Conservation (phyloP, 495 filamentous ascomycete genomes). For the Hypoxylon fuscum region DNA sequence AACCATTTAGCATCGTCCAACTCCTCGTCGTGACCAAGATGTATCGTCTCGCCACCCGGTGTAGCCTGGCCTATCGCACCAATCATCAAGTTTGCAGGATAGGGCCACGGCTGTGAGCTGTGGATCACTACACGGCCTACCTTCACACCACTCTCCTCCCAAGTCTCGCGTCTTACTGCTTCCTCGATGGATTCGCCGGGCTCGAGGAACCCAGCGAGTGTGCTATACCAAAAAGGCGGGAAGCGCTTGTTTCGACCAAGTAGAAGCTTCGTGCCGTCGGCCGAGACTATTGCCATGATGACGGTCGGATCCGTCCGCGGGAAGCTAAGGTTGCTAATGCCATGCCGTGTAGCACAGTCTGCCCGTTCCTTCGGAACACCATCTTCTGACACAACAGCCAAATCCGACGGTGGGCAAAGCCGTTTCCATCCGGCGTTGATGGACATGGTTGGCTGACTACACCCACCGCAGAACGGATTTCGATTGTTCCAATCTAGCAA, state of each 20-base stretch:
- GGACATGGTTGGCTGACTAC: slow-evolving; percentile 84
- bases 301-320: slow-evolving; percentile 95
- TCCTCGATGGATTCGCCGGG: slow-evolving; percentile 95
- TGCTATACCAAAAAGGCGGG: slow-evolving; percentile 86
- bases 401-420: slow-evolving; percentile 83
- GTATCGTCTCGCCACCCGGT: slow-evolving; percentile 79
- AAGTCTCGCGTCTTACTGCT: slow-evolving; percentile 92
- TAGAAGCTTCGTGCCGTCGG: slow-evolving; percentile 76
- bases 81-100: slow-evolving; percentile 88
- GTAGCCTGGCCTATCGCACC: slow-evolving; percentile 89
- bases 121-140: slow-evolving; percentile 91
- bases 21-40: slow-evolving; percentile 88
- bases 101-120: slow-evolving; percentile 81
- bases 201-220: slow-evolving; percentile 94
- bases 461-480: slow-evolving; percentile 86
- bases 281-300: slow-evolving; percentile 88
- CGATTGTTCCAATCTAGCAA: slow-evolving; percentile 93
- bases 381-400: slow-evolving; percentile 53
- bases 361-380: slow-evolving; percentile 60
- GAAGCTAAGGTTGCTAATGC: slow-evolving; percentile 85
- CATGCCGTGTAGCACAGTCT: slow-evolving; percentile 78
- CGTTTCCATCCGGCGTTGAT: slow-evolving; percentile 92
- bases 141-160: slow-evolving; percentile 90
- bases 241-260: slow-evolving; percentile 87
- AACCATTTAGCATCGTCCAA: slow-evolving; percentile 91